Evolutionary conservation across 805 yeast species (phyloP).

Genomic region (Kurtzmaniella fragi): DNA sequence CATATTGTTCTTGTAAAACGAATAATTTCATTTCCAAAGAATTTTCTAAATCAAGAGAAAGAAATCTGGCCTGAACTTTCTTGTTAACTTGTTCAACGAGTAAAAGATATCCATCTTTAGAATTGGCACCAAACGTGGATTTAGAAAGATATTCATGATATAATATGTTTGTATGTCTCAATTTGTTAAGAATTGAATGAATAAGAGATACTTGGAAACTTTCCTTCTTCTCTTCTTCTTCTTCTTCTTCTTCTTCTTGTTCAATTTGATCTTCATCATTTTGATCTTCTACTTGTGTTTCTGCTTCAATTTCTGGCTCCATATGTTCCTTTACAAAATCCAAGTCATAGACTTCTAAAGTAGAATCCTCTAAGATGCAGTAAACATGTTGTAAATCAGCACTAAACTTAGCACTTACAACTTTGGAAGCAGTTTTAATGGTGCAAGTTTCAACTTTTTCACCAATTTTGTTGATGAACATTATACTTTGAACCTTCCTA

Average conservation of each 20-base stretch:
- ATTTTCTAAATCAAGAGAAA: slow-evolving; percentile 2
- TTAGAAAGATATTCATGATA: slow-evolving; percentile 1
- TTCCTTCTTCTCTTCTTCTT: background rate
- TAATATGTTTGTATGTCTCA: slow-evolving; percentile 1
- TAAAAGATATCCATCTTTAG: background rate
- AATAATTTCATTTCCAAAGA: background rate
- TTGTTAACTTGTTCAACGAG: slow-evolving; percentile 3
- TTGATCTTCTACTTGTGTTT: too few species aligned
- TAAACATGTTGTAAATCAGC: slow-evolving; percentile 23
- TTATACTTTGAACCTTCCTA: slow-evolving; percentile 22
- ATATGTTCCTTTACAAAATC: slow-evolving; percentile 1
- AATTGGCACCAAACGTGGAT: background rate
- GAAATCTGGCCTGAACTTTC: slow-evolving; percentile 1
- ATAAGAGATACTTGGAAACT: background rate
- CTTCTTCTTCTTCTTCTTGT: background rate
- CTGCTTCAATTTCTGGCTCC: background rate
- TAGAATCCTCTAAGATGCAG: slow-evolving; percentile 25
- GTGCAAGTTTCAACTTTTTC: slow-evolving; percentile 5
- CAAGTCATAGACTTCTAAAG: slow-evolving; percentile 13
- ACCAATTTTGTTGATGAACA: slow-evolving; percentile 15
- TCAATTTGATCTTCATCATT: background rate
- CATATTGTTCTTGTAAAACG: slow-evolving; percentile 5
- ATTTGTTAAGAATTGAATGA: background rate
- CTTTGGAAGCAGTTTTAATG: slow-evolving; percentile 1
- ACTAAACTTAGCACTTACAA: slow-evolving; percentile 1